Percentiles rank a stretch among this genome's conserved stretches.
Conservation (phyloP, 768 basidiomycete species). For the Pholiota molesta region DNA sequence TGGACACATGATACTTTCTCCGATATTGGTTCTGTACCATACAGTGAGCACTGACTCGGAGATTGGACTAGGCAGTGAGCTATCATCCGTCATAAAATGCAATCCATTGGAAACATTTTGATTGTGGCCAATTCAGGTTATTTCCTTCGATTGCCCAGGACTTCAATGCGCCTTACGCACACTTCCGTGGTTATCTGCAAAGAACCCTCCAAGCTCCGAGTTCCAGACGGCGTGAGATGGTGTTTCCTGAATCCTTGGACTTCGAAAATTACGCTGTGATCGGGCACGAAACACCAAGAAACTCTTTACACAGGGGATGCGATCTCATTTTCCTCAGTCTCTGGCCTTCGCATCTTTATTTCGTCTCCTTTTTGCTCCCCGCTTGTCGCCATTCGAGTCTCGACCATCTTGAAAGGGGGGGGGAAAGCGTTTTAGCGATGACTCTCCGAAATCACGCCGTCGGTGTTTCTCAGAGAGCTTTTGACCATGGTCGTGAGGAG, state of each 20-base stretch:
- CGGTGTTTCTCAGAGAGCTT: not conserved
- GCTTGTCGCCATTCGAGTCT: no score
- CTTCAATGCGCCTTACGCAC: no score
- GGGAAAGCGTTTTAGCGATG: not conserved
- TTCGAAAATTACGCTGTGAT: not conserved
- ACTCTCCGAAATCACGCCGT: conserved; percentile 8
- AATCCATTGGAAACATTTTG: not conserved
- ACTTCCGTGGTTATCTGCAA: no score
- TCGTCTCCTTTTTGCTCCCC: not conserved
- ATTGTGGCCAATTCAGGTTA: not conserved
- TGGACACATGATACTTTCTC: not conserved
- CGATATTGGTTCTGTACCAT: not conserved
- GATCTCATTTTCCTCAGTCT: not conserved
- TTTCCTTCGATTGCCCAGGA: not conserved
- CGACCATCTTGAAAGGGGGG: not conserved
- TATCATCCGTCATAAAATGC: not conserved
- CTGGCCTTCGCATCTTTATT: not conserved
- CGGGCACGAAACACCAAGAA: not conserved
- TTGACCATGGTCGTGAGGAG: not conserved
- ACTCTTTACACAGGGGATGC: not conserved
- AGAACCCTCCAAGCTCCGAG: no score
- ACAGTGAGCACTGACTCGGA: not conserved
- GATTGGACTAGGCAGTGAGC: not conserved
- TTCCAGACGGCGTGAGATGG: no score
- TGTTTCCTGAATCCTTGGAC: not conserved